Percentiles rank a stretch among this genome's conserved stretches.
These are phyloP conservation scores for Debaryomyces maramus DNA, from an alignment of 805 yeast genomes.

Conservation along the genomic window DNA sequence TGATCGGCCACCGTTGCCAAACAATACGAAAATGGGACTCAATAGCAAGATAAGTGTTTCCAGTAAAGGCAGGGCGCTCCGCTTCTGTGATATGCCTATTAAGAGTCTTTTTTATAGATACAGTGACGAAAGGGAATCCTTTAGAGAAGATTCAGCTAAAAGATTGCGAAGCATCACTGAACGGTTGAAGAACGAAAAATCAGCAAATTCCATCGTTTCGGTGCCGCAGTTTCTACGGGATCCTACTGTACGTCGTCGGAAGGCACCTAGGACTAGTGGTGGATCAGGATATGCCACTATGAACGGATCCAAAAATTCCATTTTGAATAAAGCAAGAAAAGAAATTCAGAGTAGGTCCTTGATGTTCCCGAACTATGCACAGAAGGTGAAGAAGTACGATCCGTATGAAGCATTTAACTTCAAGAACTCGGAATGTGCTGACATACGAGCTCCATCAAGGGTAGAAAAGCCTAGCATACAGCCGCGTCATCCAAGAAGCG, in stretches of 20 bases:
- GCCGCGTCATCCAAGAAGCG: neutral
- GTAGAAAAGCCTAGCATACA: neutral
- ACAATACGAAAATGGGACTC: neutral
- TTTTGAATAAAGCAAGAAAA: conserved; percentile 33
- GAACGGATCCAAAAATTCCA: conserved; percentile 20
- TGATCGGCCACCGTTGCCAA: conserved; percentile 34
- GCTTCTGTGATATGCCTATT: conserved; percentile 27
- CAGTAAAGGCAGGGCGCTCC: neutral
- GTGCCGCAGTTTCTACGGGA: conserved; percentile 28
- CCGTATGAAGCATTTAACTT: conserved; percentile 25
- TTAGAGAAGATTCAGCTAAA: conserved; percentile 44
- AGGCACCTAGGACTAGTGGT: conserved; percentile 7
- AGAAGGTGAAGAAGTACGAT: conserved; percentile 17
- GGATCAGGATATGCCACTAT: conserved; percentile 13
- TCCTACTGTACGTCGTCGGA: conserved; percentile 23
- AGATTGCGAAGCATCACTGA: conserved; percentile 45
- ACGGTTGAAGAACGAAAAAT: conserved; percentile 38
- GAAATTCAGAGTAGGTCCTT: conserved; percentile 36
- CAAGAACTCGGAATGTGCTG: neutral
- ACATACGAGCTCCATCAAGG: neutral
- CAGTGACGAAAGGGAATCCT: conserved; percentile 40
- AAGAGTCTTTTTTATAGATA: conserved; percentile 41
- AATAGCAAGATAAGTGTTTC: neutral
- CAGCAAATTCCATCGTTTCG: conserved; percentile 40
- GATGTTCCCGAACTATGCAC: conserved; percentile 25